Percentiles rank a stretch among this genome's conserved stretches.
Conservation (phyloP, 129 eudicot species). For the Chrysanthemum lavandulifolium region DNA sequence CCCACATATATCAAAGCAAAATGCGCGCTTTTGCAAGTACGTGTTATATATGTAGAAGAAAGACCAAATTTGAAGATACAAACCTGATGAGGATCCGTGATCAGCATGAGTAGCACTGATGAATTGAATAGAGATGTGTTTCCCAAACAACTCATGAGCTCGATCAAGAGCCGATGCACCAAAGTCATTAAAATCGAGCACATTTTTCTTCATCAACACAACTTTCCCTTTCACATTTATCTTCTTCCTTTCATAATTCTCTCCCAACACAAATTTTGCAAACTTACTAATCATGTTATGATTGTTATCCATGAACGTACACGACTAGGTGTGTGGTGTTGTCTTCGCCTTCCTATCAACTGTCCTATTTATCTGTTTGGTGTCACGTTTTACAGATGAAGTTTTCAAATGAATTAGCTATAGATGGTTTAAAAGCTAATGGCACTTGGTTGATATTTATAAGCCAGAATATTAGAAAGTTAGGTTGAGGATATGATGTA, state of each 20-base stretch:
- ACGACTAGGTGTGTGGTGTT: too few relatives aligned
- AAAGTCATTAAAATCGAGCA: conserved; percentile 28
- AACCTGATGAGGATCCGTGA: conserved; percentile 21
- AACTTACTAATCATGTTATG: conserved; percentile 12
- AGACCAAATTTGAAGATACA: neutral
- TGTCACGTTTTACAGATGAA: too few relatives aligned
- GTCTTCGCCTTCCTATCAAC: too few relatives aligned
- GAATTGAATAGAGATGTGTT: conserved; percentile 37
- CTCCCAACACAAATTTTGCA: conserved; percentile 20
- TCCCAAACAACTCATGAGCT: conserved; percentile 38
- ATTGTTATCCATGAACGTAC: neutral
- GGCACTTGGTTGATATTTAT: neutral
- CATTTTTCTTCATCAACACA: conserved; percentile 39
- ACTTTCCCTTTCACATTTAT: conserved; percentile 33
- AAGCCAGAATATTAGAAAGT: neutral
- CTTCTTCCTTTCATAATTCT: neutral
- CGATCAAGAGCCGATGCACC: conserved; percentile 34
- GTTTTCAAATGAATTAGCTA: neutral
- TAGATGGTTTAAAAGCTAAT: neutral
- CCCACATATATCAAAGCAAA: too few relatives aligned
- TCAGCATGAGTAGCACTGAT: conserved; percentile 37
- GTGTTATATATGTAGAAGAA: too few relatives aligned
- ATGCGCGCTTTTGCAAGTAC: too few relatives aligned
- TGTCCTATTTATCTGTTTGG: too few relatives aligned
- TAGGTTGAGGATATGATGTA: neutral